phyloP scores from a whole-genome alignment of 2,329 filamentous ascomycete species.

The Pseudodiploospora longispora region DNA sequence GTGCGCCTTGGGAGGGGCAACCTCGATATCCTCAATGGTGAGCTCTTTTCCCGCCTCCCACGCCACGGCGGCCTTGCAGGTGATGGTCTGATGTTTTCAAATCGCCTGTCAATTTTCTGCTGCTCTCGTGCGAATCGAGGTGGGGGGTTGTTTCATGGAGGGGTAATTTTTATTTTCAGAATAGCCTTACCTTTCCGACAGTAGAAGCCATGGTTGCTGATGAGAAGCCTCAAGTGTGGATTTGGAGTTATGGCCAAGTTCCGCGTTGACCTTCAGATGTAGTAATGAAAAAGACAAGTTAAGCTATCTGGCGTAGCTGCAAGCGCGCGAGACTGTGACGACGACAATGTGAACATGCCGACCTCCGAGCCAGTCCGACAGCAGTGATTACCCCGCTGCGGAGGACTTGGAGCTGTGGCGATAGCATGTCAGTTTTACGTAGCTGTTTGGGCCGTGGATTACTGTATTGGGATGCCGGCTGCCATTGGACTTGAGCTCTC shows the following conservation, averaged over 20 bases:
- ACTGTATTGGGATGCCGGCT: too few species aligned
- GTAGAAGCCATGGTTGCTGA: constrained; percentile 38
- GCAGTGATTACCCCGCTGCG: constrained; percentile 4
- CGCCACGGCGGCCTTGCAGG: constrained; percentile 93
- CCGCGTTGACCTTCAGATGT: background rate
- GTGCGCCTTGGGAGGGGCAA: constrained; percentile 77
- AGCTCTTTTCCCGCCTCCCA: constrained; percentile 94
- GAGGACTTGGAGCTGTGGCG: too few species aligned
- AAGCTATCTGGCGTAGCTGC: constrained; percentile 15
- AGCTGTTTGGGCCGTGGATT: too few species aligned
- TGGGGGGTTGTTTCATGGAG: constrained; percentile 15
- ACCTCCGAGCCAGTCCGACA: too few species aligned
- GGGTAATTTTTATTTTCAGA: constrained; percentile 9
- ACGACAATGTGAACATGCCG: too few species aligned
- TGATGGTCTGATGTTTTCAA: constrained; percentile 63
- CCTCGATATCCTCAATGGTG: constrained; percentile 85
- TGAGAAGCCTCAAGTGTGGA: too few species aligned
- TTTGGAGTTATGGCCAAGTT: too few species aligned
- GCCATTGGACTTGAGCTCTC: too few species aligned
- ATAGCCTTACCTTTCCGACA: constrained; percentile 39
- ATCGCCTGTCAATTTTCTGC: constrained; percentile 8
- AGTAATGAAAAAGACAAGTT: background rate
- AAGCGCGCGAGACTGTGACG: background rate
- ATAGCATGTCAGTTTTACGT: too few species aligned
- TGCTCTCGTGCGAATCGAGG: constrained; percentile 8